phyloP scores from a whole-genome alignment of 495 filamentous ascomycete genomes.

The Neurospora sp. region DNA sequence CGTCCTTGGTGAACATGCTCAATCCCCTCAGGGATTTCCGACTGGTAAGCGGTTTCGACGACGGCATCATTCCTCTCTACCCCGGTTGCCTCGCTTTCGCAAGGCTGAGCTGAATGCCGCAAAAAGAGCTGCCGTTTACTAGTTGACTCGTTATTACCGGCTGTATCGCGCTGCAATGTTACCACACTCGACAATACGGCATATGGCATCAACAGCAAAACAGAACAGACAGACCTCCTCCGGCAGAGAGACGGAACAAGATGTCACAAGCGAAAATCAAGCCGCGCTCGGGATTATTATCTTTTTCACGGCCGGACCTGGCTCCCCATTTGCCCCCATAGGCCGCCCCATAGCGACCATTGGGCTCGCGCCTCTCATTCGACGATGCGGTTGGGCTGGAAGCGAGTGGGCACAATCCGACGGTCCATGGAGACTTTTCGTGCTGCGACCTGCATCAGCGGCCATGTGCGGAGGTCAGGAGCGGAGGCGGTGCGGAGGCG shows the following conservation, averaged over 20 bases:
- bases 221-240: background rate
- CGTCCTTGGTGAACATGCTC: background rate
- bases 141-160: background rate
- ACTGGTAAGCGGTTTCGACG: background rate
- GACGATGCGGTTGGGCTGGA: conserved; percentile 13
- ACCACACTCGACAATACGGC: background rate
- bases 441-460: conserved; percentile 9
- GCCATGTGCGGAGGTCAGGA: conserved; percentile 5
- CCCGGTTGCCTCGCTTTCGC: background rate
- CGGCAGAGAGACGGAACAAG: background rate
- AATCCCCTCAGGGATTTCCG: background rate
- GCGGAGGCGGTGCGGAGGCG: conserved; percentile 1
- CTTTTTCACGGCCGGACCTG: conserved; percentile 1
- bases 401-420: conserved; percentile 5
- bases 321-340: background rate
- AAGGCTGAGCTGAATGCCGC: background rate
- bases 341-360: conserved; percentile 2
- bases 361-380: conserved; percentile 21
- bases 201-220: background rate
- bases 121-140: background rate
- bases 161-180: background rate
- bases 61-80: background rate
- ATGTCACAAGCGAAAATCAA: background rate
- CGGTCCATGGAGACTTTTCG: background rate
- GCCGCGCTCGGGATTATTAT: conserved; percentile 19